These are phyloP conservation scores for Naganishia sp. DNA, from an alignment of 1,284 basidiomycete genomes.

Conservation along the genomic window DNA sequence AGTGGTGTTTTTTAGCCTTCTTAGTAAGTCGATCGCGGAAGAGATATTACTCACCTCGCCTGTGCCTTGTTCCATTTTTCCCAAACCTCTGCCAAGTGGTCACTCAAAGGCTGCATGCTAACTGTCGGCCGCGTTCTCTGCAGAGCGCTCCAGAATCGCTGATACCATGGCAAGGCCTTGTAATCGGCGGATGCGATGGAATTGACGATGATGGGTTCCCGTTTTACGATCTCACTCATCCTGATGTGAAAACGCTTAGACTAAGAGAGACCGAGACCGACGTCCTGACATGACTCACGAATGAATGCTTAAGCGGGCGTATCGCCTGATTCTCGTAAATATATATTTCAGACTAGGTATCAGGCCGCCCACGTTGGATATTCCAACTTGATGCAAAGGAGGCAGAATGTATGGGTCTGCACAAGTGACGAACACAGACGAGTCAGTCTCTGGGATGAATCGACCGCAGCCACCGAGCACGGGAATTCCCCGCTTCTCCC, in stretches of 20 bases:
- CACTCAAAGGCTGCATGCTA: constrained; percentile 19
- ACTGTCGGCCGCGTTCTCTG: constrained; percentile 14
- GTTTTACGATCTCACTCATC: constrained; percentile 12
- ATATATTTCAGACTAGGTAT: constrained; percentile 21
- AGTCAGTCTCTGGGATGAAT: background rate
- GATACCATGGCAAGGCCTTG: constrained; percentile 14
- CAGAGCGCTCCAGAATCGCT: constrained; percentile 9
- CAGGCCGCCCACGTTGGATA: constrained; percentile 18
- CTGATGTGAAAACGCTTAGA: background rate
- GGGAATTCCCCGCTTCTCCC: background rate
- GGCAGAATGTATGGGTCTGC: constrained; percentile 23
- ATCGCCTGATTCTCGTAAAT: constrained; percentile 8
- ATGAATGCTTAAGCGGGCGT: background rate
- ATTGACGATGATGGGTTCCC: constrained; percentile 25
- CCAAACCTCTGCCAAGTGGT: constrained; percentile 24
- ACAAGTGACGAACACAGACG: background rate
- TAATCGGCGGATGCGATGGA: constrained; percentile 14
- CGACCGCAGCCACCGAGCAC: background rate
- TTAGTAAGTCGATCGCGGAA: background rate
- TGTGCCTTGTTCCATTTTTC: constrained; percentile 27
- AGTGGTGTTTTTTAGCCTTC: too few species aligned
- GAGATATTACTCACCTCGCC: constrained; percentile 5
- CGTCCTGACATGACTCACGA: background rate
- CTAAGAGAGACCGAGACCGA: background rate
- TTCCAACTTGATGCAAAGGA: constrained; percentile 19